Conservation (phyloP, 352 stramenopile species). For the Elongisporangium anandrum region DNA sequence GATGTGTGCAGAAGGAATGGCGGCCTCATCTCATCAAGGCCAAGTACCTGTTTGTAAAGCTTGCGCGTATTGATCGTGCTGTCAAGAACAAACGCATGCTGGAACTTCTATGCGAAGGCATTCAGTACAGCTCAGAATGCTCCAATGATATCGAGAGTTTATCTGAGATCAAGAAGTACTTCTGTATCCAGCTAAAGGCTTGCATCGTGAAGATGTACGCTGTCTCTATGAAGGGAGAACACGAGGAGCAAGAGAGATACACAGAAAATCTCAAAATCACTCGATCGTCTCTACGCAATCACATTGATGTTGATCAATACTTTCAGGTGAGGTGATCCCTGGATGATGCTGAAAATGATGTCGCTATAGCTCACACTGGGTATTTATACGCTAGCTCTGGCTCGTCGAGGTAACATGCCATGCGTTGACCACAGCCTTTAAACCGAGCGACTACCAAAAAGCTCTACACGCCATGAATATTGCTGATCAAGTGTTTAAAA, state of each 20-base stretch:
- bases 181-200: conserved; percentile 42
- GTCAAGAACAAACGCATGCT: conserved; percentile 36
- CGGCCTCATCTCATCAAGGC: conserved; percentile 41
- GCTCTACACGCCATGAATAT: conserved; percentile 32
- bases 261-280: background rate
- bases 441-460: conserved; percentile 18
- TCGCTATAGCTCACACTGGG: background rate
- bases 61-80: conserved; percentile 31
- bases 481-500: conserved; percentile 39
- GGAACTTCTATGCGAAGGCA: conserved; percentile 43
- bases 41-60: conserved; percentile 46
- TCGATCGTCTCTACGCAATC: background rate
- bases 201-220: conserved; percentile 53
- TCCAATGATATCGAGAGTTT: conserved; percentile 4
- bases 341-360: background rate
- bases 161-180: conserved; percentile 35
- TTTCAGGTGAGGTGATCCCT: background rate
- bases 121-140: conserved; percentile 23
- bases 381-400: conserved; percentile 43
- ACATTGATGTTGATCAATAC: conserved; percentile 19
- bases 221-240: conserved; percentile 25
- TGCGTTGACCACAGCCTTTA: conserved; percentile 36
- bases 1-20: conserved; percentile 25
- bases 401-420: conserved; percentile 61
- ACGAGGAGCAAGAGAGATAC: conserved; percentile 7